Evolutionary conservation across 495 filamentous ascomycete species (phyloP).

Genomic region (Poronia punctata): DNA sequence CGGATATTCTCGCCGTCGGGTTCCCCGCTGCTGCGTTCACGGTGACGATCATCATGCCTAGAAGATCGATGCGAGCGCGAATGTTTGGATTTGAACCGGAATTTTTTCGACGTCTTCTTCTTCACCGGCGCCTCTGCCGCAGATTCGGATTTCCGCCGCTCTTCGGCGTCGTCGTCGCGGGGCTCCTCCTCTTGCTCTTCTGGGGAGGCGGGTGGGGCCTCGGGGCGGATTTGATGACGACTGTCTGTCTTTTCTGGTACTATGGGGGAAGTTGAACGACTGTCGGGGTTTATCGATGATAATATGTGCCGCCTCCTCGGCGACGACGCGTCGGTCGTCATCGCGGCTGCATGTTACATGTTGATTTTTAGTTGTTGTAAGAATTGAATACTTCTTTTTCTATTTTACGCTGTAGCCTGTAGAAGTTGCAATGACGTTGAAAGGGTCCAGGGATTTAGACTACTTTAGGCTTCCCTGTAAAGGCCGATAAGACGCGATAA

Average conservation of each 20-base stretch:
- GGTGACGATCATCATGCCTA: constrained; percentile 7
- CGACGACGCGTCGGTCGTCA: constrained; percentile 30
- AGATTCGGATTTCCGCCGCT: constrained; percentile 5
- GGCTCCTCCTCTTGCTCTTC: no score
- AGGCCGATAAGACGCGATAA: background rate
- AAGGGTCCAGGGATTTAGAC: background rate
- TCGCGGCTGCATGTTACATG: constrained; percentile 18
- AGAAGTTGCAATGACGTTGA: constrained; percentile 10
- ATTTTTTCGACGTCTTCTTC: constrained; percentile 40
- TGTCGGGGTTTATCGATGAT: constrained; percentile 35
- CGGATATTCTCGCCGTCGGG: constrained; percentile 3
- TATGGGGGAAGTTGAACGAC: constrained; percentile 14
- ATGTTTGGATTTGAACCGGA: constrained; percentile 52
- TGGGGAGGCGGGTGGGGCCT: constrained; percentile 11
- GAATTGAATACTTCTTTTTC: no score
- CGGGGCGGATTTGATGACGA: constrained; percentile 1
- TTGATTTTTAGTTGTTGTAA: no score
- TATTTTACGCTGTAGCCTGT: no score
- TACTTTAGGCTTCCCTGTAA: no score
- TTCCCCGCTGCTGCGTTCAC: no score
- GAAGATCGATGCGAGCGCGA: constrained; percentile 15
- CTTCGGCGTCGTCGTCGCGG: constrained; percentile 12
- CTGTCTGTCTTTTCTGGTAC: constrained; percentile 1
- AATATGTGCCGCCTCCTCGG: constrained; percentile 41
- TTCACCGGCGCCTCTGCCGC: constrained; percentile 12